phyloP scores from a whole-genome alignment of 768 basidiomycete genomes.

The Coprinopsis sp. region DNA sequence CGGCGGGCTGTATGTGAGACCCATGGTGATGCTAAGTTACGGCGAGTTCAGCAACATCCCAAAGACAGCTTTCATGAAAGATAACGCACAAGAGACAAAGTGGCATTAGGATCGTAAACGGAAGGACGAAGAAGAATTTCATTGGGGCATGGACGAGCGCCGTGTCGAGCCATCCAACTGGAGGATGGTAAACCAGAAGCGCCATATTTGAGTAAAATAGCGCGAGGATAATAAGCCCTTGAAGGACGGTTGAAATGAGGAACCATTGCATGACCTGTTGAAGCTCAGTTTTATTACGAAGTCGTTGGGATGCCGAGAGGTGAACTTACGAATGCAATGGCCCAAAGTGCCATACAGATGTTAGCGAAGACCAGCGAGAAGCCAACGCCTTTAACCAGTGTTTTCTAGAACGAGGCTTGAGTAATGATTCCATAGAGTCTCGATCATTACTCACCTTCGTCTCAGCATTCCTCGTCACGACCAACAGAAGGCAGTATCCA shows the following conservation, averaged over 20 bases:
- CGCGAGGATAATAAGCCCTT: constrained; percentile 63
- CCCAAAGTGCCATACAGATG: constrained; percentile 77
- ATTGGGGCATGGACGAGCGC: constrained; percentile 86
- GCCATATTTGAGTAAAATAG: constrained; percentile 78
- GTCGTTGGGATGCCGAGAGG: neutral
- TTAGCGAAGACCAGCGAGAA: constrained; percentile 72
- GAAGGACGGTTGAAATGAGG: constrained; percentile 66
- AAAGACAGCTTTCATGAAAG: neutral
- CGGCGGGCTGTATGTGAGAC: constrained; percentile 51
- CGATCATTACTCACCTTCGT: constrained; percentile 58
- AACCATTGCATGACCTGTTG: constrained; percentile 69
- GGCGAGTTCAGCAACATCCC: neutral
- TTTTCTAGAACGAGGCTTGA: constrained; percentile 34
- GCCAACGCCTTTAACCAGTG: constrained; percentile 78
- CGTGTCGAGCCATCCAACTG: constrained; percentile 68
- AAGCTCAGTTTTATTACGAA: neutral
- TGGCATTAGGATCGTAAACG: constrained; percentile 54
- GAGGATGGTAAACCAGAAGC: constrained; percentile 68
- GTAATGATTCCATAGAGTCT: neutral
- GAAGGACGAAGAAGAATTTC: constrained; percentile 58
- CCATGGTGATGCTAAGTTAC: constrained; percentile 59
- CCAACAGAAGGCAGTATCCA: constrained; percentile 78
- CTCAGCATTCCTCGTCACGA: constrained; percentile 65
- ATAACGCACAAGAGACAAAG: constrained; percentile 51
- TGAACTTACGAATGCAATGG: constrained; percentile 63